Evolutionary conservation across 2,329 filamentous ascomycete genomes (phyloP), one percentile per base, ranked within the genome.

Genomic region (Stagonosporopsis cucurbitacearum): DNA sequence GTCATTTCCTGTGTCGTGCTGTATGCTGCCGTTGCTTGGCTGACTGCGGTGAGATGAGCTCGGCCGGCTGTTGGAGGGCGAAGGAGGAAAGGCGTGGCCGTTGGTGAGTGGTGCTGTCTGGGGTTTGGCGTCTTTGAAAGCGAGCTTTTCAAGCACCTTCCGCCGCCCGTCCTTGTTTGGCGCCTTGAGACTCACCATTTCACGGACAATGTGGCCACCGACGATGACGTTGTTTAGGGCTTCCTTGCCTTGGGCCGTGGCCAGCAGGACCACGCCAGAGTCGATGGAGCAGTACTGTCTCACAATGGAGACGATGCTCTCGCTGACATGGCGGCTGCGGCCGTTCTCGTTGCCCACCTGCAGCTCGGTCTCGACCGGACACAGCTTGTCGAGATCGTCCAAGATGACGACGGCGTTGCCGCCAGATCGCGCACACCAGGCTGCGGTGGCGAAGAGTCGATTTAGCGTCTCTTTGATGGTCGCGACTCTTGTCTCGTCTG

Each of bases 331-430:
- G 30, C 92, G 86, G 72, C 93, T 98, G 60, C 94, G 86, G 17
- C 91, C 91, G 69, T 99, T 98, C 65, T 98, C 92, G 57, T 92
- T 93, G 59, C 92, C 92, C 4, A 96, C 91, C 75, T 97, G 92
- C 12, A 99, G 82, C 73, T 99, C 95, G 0, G 93, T 97, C 76
- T 99, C 96, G 0, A 88, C 89, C 0, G 95, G 94, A 70, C 94
- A 98, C 1, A 99, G 81, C 68, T 91, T 92, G 75, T 99, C 95
- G 6, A 99, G 78, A 68, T 99, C 95, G 69, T 99, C 95, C 1
- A 99, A 81, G 44, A 99, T 86, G 19, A 99, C 90, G 2, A 98
- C 74, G 0, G 93, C 86, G 59, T 86, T 88, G 4, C 95, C 95
- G 20, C 92, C 93, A 0, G 95, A 82, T 57, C 94, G 85, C 32